These are phyloP conservation scores for Sextonia rubra DNA, from an alignment of 164 flowering plant species.

Conservation along the genomic window DNA sequence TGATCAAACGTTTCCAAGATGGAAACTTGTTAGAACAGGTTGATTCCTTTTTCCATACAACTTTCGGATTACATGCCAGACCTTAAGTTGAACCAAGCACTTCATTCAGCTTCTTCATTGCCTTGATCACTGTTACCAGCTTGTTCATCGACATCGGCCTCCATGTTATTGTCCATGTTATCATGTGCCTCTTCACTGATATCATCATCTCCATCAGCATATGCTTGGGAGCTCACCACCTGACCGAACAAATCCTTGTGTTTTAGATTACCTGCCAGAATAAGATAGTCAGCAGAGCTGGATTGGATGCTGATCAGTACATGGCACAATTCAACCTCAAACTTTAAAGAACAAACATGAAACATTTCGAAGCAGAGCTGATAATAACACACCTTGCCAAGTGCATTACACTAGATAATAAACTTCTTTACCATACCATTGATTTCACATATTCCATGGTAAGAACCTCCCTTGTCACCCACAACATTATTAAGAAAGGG, in stretches of 20 bases:
- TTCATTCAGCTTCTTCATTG: slow-evolving; percentile 20
- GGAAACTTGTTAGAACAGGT: background rate
- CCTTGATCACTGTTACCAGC: slow-evolving; percentile 19
- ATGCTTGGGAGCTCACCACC: slow-evolving; percentile 78
- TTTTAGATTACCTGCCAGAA: slow-evolving; percentile 63
- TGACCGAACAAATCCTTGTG: slow-evolving; percentile 79
- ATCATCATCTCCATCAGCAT: slow-evolving; percentile 35
- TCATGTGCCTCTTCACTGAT: slow-evolving; percentile 12
- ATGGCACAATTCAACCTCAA: background rate
- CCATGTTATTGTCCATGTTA: slow-evolving; percentile 12
- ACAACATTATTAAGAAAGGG: background rate
- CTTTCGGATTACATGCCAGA: too few species aligned
- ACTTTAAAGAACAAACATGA: background rate
- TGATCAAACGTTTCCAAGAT: background rate
- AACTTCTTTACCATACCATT: background rate
- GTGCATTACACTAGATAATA: background rate
- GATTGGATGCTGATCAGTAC: background rate
- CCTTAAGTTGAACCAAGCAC: background rate
- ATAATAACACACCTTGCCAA: background rate
- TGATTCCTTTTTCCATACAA: too few species aligned
- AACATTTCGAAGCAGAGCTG: background rate
- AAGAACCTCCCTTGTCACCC: background rate
- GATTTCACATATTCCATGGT: background rate
- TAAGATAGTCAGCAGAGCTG: background rate
- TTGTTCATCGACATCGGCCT: slow-evolving; percentile 25